Percentiles rank a stretch among this genome's conserved stretches.
These are phyloP conservation scores for Aureobasidium melanogenum DNA, from an alignment of 2,329 filamentous ascomycete genomes.

Conservation along the genomic window DNA sequence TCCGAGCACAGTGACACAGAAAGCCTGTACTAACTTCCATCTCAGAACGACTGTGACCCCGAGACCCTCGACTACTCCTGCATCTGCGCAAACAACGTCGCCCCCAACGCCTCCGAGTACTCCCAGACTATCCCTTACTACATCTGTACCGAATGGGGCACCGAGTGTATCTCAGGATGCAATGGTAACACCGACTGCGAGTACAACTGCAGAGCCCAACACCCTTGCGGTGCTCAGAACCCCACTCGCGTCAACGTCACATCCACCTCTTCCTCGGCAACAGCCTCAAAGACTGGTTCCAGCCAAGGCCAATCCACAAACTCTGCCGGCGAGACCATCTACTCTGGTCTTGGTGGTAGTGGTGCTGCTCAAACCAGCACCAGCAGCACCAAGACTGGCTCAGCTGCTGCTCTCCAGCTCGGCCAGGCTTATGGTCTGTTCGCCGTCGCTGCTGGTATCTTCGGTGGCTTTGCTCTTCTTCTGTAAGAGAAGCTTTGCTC, in stretches of 20 bases:
- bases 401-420: slow-evolving; percentile 39
- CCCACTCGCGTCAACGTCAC: slow-evolving; percentile 53
- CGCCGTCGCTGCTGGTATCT: slow-evolving; percentile 45
- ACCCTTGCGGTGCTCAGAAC: slow-evolving; percentile 64
- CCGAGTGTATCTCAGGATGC: slow-evolving; percentile 53
- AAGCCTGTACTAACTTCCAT: slow-evolving; percentile 18
- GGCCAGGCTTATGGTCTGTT: slow-evolving; percentile 49
- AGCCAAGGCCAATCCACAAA: slow-evolving; percentile 12
- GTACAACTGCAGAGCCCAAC: slow-evolving; percentile 51
- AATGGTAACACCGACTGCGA: slow-evolving; percentile 47
- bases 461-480: slow-evolving; percentile 47
- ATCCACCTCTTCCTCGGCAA: slow-evolving; percentile 37
- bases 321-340: slow-evolving; percentile 31
- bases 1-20: too few species aligned
- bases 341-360: slow-evolving; percentile 33
- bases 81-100: slow-evolving; percentile 56
- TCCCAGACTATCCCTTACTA: slow-evolving; percentile 71
- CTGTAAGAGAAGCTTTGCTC: slow-evolving; percentile 18
- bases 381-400: slow-evolving; percentile 18
- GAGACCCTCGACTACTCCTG: slow-evolving; percentile 62
- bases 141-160: slow-evolving; percentile 62
- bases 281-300: slow-evolving; percentile 29
- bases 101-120: slow-evolving; percentile 68
- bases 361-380: slow-evolving; percentile 15
- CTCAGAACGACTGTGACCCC: slow-evolving; percentile 56